Conservation (phyloP, 345 rosid species). For the Populus simonii region DNA sequence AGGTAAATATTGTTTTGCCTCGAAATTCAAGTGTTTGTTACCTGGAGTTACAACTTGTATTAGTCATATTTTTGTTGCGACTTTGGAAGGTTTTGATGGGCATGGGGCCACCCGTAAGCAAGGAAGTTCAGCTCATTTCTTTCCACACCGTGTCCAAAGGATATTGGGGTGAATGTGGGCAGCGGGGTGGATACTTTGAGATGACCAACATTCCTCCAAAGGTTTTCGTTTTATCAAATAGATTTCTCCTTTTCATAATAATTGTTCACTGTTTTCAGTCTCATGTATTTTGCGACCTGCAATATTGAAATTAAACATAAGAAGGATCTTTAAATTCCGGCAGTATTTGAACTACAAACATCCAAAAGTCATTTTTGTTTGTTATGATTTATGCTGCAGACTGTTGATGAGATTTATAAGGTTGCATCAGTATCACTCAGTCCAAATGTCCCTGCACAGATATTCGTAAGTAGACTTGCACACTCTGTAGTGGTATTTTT, state of each 20-base stretch:
- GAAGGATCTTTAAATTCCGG: constrained; percentile 11
- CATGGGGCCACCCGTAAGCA: constrained; percentile 81
- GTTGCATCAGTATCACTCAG: constrained; percentile 87
- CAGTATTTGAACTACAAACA: background rate
- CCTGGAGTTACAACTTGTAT: constrained; percentile 4
- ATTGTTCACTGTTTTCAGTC: background rate
- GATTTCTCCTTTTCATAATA: background rate
- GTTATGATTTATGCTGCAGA: constrained; percentile 44
- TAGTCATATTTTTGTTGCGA: constrained; percentile 10
- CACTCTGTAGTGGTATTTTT: constrained; percentile 6
- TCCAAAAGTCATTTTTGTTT: constrained; percentile 2
- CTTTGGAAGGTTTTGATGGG: constrained; percentile 71
- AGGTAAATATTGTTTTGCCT: constrained; percentile 43
- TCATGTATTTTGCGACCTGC: background rate
- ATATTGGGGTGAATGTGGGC: constrained; percentile 99
- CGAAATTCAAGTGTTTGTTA: constrained; percentile 13
- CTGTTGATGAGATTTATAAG: constrained; percentile 95
- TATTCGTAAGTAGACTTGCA: constrained; percentile 64
- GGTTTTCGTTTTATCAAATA: constrained; percentile 41
- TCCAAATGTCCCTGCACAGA: constrained; percentile 96
- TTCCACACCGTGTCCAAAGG: constrained; percentile 98
- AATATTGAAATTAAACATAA: background rate
- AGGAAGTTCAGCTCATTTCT: constrained; percentile 87
- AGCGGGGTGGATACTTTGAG: constrained; percentile 99
- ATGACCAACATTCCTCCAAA: constrained; percentile 91